These are phyloP conservation scores for Bidens hawaiensis DNA, from an alignment of 140 eudicot species.

Conservation along the genomic window DNA sequence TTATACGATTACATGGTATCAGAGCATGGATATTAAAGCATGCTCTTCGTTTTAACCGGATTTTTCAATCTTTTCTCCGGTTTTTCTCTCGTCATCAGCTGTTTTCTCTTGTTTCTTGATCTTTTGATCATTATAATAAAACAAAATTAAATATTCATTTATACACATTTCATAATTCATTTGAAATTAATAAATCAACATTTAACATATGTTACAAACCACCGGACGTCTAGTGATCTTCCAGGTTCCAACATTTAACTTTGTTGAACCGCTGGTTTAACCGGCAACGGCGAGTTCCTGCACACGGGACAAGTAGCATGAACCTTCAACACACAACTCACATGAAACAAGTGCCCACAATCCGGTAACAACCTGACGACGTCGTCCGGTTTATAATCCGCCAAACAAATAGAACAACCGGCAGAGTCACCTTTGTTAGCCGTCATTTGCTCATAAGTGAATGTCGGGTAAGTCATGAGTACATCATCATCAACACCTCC, in stretches of 20 bases:
- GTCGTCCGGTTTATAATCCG: conserved; percentile 22
- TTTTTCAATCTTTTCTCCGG: no score
- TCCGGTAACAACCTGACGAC: conserved; percentile 28
- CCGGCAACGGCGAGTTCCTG: conserved; percentile 17
- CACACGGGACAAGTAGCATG: conserved; percentile 39
- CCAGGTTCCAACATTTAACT: neutral
- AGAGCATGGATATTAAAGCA: no score
- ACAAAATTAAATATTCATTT: no score
- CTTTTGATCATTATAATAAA: no score
- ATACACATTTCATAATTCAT: no score
- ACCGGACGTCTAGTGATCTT: no score
- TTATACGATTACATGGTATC: no score
- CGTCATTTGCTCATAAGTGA: neutral
- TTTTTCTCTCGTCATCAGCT: no score
- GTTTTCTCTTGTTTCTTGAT: no score
- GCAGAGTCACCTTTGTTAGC: neutral
- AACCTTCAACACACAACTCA: conserved; percentile 38
- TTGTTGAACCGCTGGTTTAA: neutral
- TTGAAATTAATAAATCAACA: no score
- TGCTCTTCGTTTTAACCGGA: no score
- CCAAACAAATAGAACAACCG: conserved; percentile 36
- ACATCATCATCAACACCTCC: neutral
- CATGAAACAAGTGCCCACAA: conserved; percentile 34
- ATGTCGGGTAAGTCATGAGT: neutral
- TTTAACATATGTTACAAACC: no score